Evolutionary conservation across 768 basidiomycete genomes (phyloP).

Genomic region (Chalciporus pseudorubinellus): DNA sequence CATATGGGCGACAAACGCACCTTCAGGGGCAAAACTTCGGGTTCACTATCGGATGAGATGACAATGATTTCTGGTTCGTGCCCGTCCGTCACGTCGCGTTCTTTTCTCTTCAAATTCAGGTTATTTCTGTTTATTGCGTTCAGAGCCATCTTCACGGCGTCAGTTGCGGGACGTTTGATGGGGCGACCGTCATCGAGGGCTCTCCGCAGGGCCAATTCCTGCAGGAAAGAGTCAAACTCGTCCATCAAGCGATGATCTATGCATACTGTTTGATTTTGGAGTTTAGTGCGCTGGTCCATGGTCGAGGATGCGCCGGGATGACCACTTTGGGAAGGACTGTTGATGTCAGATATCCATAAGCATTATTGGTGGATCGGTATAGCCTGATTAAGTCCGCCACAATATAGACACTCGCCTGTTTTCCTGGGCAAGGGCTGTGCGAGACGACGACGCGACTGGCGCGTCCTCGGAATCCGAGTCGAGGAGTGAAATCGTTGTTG

Average conservation of each 20-base stretch:
- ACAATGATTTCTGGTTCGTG: constrained; percentile 16
- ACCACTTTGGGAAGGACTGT: background rate
- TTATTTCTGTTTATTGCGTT: constrained; percentile 7
- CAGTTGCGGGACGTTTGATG: constrained; percentile 21
- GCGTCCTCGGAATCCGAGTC: constrained; percentile 17
- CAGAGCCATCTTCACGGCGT: constrained; percentile 16
- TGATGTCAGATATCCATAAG: background rate
- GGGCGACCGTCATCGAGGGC: constrained; percentile 11
- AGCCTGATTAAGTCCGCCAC: background rate
- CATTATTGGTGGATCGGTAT: background rate
- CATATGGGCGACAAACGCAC: constrained; percentile 7
- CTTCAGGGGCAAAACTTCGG: constrained; percentile 20
- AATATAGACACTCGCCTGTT: constrained; percentile 5
- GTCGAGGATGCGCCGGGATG: background rate
- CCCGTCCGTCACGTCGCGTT: background rate
- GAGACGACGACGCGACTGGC: constrained; percentile 5
- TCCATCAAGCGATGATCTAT: background rate
- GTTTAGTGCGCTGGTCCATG: constrained; percentile 14
- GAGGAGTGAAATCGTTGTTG: constrained; percentile 13
- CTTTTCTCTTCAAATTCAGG: constrained; percentile 24
- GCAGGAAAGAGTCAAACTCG: constrained; percentile 10
- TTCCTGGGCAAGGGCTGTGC: background rate
- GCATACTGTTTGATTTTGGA: constrained; percentile 27
- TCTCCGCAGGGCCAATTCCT: constrained; percentile 24
- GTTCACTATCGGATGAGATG: constrained; percentile 32